A percentile compares a stretch with the other conserved stretches of the same genome.
Conservation (phyloP, 805 yeast genomes). For the Teunomyces stri region DNA sequence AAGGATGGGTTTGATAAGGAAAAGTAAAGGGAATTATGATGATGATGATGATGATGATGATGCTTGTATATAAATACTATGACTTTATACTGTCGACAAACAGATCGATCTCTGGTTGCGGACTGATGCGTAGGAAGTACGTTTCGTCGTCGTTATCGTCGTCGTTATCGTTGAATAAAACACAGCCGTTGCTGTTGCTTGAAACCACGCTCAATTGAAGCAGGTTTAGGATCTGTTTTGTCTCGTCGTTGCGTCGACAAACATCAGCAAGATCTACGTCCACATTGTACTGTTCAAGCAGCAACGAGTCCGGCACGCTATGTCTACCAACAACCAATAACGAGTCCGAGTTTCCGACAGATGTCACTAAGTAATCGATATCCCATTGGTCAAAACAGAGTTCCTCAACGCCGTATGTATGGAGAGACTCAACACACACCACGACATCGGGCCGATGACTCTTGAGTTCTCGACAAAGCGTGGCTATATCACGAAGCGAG, state of each 20-base stretch:
- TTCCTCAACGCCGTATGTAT: constrained; percentile 13
- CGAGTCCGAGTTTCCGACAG: not conserved
- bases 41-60: not conserved
- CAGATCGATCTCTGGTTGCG: not conserved
- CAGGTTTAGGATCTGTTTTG: not conserved
- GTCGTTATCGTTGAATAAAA: not conserved
- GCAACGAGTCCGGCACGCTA: not conserved
- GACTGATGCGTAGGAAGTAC: not conserved
- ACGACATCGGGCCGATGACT: not conserved
- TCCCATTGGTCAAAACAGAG: constrained; percentile 15
- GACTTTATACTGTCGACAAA: not conserved
- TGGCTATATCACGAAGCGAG: not conserved
- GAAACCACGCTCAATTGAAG: not conserved
- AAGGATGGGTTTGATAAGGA: constrained; percentile 31
- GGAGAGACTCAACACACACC: constrained; percentile 8
- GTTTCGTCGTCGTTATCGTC: not conserved
- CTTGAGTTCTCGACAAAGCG: not conserved
- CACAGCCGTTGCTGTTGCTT: not conserved
- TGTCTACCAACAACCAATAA: not conserved
- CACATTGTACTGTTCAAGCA: not conserved
- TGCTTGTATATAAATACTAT: not conserved
- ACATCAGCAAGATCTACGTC: not conserved
- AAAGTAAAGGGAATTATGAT: not conserved
- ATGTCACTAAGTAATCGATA: constrained; percentile 10
- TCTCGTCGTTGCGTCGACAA: not conserved